Evolutionary conservation across 306 rosid genomes (phyloP).

Genomic region (Echinosophora koreensis): DNA sequence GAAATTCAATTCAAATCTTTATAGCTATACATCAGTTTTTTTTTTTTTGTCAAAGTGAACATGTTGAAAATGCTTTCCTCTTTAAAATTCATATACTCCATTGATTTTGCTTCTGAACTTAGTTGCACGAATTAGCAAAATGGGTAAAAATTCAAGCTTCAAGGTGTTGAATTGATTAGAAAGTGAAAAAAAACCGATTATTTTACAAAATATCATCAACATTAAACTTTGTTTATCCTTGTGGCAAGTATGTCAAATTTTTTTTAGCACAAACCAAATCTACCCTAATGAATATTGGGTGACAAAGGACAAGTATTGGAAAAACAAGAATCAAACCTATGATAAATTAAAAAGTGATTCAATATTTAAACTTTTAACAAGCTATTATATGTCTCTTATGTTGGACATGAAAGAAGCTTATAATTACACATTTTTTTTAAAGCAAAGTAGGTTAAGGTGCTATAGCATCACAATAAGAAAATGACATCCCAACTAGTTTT

Average conservation of each 20-base stretch:
- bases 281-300: too few relatives aligned
- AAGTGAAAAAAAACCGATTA: neutral
- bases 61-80: neutral
- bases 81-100: slow-evolving; percentile 5
- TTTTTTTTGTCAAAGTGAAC: neutral
- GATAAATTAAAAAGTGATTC: too few relatives aligned
- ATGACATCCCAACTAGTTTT: too few relatives aligned
- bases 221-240: neutral
- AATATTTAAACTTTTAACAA: slow-evolving; percentile 1
- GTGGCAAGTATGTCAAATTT: neutral
- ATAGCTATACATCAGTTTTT: neutral
- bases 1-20: neutral
- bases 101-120: neutral
- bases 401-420: neutral
- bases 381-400: neutral
- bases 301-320: too few relatives aligned
- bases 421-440: too few relatives aligned
- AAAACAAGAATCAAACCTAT: too few relatives aligned
- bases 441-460: too few relatives aligned
- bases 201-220: neutral
- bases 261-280: too few relatives aligned
- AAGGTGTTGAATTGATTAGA: neutral
- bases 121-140: neutral
- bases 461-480: too few relatives aligned
- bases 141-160: neutral